Evolutionary conservation across 2,329 filamentous ascomycete species (phyloP).

Genomic region (Penicillium paneum): DNA sequence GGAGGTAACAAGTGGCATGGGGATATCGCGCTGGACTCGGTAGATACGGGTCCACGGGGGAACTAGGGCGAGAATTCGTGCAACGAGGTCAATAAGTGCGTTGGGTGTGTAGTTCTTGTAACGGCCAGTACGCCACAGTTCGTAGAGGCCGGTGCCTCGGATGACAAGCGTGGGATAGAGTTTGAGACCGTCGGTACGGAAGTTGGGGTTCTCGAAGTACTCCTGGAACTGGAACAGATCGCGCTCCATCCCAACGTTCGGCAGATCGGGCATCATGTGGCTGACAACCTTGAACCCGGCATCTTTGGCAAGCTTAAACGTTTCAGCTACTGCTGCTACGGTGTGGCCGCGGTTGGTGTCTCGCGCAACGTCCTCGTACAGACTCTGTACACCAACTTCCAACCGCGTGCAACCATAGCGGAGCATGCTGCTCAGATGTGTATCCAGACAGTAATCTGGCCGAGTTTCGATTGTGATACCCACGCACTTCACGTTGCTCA

Average conservation of each 20-base stretch:
- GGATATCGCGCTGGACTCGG: slow-evolving; percentile 95
- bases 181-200: slow-evolving; percentile 93
- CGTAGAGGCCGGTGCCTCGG: slow-evolving; percentile 91
- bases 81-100: slow-evolving; percentile 89
- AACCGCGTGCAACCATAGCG: slow-evolving; percentile 95
- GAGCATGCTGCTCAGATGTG: slow-evolving; percentile 93
- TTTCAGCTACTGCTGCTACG: slow-evolving; percentile 90
- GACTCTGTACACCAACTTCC: slow-evolving; percentile 90
- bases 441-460: slow-evolving; percentile 93
- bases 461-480: slow-evolving; percentile 98
- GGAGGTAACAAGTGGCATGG: slow-evolving; percentile 99
- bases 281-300: slow-evolving; percentile 98
- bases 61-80: slow-evolving; percentile 89
- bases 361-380: slow-evolving; percentile 97
- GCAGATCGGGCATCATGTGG: slow-evolving; percentile 99
- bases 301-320: slow-evolving; percentile 95
- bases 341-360: slow-evolving; percentile 97
- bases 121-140: slow-evolving; percentile 91
- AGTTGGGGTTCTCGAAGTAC: slow-evolving; percentile 95
- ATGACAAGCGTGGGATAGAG: slow-evolving; percentile 98
- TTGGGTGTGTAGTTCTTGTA: slow-evolving; percentile 99
- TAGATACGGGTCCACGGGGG: slow-evolving; percentile 99
- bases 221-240: slow-evolving; percentile 96
- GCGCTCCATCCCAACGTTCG: slow-evolving; percentile 97
- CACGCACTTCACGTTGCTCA: slow-evolving; percentile 96